phyloP scores from a whole-genome alignment of 2,329 filamentous ascomycete genomes.

The Fusarium torreyae region DNA sequence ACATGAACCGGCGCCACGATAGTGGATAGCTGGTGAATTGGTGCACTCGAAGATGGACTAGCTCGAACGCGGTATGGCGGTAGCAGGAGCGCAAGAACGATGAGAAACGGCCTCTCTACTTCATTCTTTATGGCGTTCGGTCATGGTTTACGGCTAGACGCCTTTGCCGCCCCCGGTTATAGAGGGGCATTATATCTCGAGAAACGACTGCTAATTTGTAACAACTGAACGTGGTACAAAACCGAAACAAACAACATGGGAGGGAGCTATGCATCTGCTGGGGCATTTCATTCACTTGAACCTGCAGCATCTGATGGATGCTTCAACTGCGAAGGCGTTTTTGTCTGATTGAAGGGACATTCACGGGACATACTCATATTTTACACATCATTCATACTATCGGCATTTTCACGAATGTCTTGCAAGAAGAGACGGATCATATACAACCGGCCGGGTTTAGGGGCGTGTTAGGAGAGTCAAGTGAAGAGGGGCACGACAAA shows the following conservation, averaged over 20 bases:
- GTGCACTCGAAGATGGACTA: conserved; percentile 24
- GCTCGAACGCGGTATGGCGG: conserved; percentile 19
- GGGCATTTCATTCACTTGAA: conserved; percentile 40
- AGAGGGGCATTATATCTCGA: conserved; percentile 31
- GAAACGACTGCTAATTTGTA: conserved; percentile 41
- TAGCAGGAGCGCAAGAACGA: conserved; percentile 34
- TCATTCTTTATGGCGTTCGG: conserved; percentile 46
- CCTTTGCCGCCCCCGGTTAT: conserved; percentile 37
- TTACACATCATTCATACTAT: conserved; percentile 33
- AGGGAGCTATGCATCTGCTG: conserved; percentile 38
- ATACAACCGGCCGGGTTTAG: conserved; percentile 31
- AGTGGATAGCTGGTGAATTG: conserved; percentile 20
- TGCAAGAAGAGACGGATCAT: conserved; percentile 30
- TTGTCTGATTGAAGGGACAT: conserved; percentile 28
- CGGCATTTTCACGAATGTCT: conserved; percentile 34
- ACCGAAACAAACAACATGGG: conserved; percentile 29
- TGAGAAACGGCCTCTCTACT: conserved; percentile 46
- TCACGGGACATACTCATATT: conserved; percentile 35
- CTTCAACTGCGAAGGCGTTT: conserved; percentile 31
- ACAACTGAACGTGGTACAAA: conserved; percentile 31
- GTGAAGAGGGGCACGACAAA: conserved; percentile 17
- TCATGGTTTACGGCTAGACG: conserved; percentile 45
- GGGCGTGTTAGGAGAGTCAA: conserved; percentile 26
- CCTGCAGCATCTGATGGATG: conserved; percentile 23
- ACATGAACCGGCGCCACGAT: conserved; percentile 12